phyloP scores from a whole-genome alignment of 2,329 filamentous ascomycete species.

The Diaporthe velutina region DNA sequence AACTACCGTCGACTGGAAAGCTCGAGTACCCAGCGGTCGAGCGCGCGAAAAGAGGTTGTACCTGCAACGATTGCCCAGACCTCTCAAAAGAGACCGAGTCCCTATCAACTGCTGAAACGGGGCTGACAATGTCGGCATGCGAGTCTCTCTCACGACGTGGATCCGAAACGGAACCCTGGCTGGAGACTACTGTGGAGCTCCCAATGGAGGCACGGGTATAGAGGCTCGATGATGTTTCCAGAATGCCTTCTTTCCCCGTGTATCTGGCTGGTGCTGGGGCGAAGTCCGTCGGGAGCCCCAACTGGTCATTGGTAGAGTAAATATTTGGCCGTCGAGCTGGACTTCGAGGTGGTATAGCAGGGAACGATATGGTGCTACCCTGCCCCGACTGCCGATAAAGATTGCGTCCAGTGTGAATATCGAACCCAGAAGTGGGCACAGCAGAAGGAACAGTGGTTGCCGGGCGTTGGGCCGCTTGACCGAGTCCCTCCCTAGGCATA shows the following conservation, averaged over 20 bases:
- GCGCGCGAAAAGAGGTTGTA: conserved; percentile 17
- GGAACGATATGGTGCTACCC: background rate
- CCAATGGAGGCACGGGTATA: background rate
- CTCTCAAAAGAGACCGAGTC: background rate
- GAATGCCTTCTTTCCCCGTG: background rate
- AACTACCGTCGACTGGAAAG: background rate
- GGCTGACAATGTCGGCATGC: conserved; percentile 18
- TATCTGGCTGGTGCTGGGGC: background rate
- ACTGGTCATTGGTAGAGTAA: background rate
- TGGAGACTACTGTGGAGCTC: background rate
- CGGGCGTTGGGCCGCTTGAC: background rate
- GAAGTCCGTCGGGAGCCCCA: background rate
- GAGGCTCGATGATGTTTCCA: background rate
- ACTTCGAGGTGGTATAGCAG: conserved; percentile 2
- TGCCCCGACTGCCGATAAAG: background rate
- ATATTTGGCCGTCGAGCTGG: background rate
- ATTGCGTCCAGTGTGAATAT: background rate
- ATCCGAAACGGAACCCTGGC: conserved; percentile 17
- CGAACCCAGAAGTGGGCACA: background rate
- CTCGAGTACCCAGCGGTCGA: background rate
- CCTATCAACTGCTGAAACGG: background rate
- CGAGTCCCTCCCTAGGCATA: background rate
- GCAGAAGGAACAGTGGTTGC: background rate
- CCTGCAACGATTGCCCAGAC: background rate
- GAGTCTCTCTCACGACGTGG: conserved; percentile 23